These are phyloP conservation scores for Candida buenavistaensis DNA, from an alignment of 1,139 yeast species.

Conservation along the genomic window DNA sequence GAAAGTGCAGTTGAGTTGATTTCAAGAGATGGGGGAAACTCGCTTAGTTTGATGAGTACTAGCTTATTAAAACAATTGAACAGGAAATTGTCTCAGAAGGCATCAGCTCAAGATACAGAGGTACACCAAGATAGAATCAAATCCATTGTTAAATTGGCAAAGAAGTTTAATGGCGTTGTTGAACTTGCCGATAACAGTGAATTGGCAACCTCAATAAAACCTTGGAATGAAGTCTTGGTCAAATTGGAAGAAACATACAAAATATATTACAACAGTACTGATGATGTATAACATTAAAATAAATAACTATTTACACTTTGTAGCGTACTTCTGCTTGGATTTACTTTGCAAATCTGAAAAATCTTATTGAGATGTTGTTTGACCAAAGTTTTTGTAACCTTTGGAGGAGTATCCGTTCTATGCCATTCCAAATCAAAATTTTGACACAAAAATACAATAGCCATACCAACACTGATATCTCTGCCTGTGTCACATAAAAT, in stretches of 20 bases:
- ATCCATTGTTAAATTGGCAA: conserved; percentile 15
- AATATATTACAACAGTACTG: conserved; percentile 14
- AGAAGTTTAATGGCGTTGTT: conserved; percentile 12
- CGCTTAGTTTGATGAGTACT: conserved; percentile 22
- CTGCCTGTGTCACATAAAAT: conserved; percentile 64
- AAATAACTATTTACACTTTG: conserved; percentile 59
- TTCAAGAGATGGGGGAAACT: conserved; percentile 17
- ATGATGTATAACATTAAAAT: conserved; percentile 7
- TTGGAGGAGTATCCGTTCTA: conserved; percentile 13
- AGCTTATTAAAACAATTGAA: conserved; percentile 29
- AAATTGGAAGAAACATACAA: conserved; percentile 12
- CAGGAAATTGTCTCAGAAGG: conserved; percentile 41
- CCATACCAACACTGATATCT: conserved; percentile 65
- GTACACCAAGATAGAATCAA: conserved; percentile 17
- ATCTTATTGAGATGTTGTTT: conserved; percentile 57
- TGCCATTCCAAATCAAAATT: conserved; percentile 47
- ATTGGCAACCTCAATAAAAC: conserved; percentile 3
- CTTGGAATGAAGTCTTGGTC: conserved; percentile 12
- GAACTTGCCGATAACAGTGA: conserved; percentile 11
- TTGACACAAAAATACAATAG: conserved; percentile 50
- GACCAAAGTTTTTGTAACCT: conserved; percentile 52
- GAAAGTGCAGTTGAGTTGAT: conserved; percentile 15
- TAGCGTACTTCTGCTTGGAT: conserved; percentile 77
- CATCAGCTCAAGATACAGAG: conserved; percentile 41
- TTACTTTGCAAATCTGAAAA: conserved; percentile 46